Percentiles rank a stretch among this genome's conserved stretches.
phyloP scores from a whole-genome alignment of 768 basidiomycete species.

The Pseudohyphozyma bogoriensis region DNA sequence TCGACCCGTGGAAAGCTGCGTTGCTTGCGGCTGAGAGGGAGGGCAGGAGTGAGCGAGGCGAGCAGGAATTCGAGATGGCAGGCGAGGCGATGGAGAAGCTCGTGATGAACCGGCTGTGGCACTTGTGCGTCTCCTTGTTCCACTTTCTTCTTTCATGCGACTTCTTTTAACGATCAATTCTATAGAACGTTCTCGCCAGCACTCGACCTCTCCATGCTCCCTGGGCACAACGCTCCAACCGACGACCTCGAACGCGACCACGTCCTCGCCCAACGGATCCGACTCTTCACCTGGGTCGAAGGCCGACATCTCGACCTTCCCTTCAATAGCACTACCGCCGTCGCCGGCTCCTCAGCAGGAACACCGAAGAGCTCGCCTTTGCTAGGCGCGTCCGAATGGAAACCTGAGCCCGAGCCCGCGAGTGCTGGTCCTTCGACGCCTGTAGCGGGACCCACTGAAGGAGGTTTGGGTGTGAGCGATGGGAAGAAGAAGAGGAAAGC shows the following conservation, averaged over 20 bases:
- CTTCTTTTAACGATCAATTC: not conserved
- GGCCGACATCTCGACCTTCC: slow-evolving; percentile 86
- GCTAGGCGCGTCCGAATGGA: too few relatives aligned
- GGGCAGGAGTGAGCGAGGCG: slow-evolving; percentile 46
- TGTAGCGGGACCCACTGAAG: not conserved
- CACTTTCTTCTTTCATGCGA: not conserved
- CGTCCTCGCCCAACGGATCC: slow-evolving; percentile 77
- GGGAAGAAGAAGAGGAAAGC: not conserved
- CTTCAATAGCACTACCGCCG: not conserved
- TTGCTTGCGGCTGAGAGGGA: too few relatives aligned
- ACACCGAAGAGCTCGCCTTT: too few relatives aligned
- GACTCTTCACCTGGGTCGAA: slow-evolving; percentile 79
- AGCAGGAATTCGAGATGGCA: slow-evolving; percentile 88
- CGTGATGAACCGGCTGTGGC: slow-evolving; percentile 95
- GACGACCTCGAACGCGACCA: slow-evolving; percentile 96
- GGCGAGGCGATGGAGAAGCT: slow-evolving; percentile 92
- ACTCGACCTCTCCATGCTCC: slow-evolving; percentile 46
- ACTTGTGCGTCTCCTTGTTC: slow-evolving; percentile 55
- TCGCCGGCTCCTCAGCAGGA: not conserved
- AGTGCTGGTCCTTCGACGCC: not conserved
- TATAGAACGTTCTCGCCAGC: slow-evolving; percentile 84
- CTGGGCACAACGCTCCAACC: slow-evolving; percentile 52
- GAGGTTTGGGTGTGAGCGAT: not conserved
- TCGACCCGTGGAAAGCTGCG: slow-evolving; percentile 47
- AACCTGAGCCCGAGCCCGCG: not conserved